phyloP scores from a whole-genome alignment of 345 rosid genomes.

The Populus simonii region DNA sequence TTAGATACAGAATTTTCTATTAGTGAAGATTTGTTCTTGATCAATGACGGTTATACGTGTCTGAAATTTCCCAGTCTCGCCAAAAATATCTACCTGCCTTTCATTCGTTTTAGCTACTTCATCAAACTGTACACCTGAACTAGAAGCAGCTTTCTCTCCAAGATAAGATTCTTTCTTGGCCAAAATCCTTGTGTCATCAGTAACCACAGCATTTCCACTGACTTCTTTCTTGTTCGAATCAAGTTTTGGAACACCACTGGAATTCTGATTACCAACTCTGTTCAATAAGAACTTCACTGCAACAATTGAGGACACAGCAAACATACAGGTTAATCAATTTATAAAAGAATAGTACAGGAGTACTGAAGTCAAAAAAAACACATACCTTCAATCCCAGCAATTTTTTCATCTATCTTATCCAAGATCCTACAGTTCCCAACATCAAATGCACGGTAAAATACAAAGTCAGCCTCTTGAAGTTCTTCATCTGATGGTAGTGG shows the following conservation, averaged over 20 bases:
- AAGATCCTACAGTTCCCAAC: constrained; percentile 40
- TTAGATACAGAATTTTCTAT: neutral
- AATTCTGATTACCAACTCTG: constrained; percentile 31
- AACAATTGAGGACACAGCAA: constrained; percentile 29
- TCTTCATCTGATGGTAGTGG: constrained; percentile 55
- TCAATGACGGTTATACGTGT: neutral
- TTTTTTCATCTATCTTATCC: constrained; percentile 57
- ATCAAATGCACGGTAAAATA: constrained; percentile 73
- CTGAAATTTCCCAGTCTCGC: constrained; percentile 11
- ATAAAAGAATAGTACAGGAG: neutral
- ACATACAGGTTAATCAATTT: neutral
- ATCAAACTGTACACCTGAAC: neutral
- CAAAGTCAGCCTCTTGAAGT: constrained; percentile 52
- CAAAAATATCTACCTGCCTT: neutral
- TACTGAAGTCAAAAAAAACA: constrained; percentile 5
- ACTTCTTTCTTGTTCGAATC: constrained; percentile 25
- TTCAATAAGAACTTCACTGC: constrained; percentile 72
- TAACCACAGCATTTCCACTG: constrained; percentile 12
- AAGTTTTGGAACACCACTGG: constrained; percentile 27
- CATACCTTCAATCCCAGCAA: constrained; percentile 71
- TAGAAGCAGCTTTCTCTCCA: neutral
- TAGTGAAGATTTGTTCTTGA: neutral
- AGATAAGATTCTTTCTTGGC: constrained; percentile 13
- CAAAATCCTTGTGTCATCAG: constrained; percentile 8
- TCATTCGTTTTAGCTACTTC: neutral